These are phyloP conservation scores for Hibiscus tridactylites DNA, from an alignment of 345 rosid species.

Conservation along the genomic window DNA sequence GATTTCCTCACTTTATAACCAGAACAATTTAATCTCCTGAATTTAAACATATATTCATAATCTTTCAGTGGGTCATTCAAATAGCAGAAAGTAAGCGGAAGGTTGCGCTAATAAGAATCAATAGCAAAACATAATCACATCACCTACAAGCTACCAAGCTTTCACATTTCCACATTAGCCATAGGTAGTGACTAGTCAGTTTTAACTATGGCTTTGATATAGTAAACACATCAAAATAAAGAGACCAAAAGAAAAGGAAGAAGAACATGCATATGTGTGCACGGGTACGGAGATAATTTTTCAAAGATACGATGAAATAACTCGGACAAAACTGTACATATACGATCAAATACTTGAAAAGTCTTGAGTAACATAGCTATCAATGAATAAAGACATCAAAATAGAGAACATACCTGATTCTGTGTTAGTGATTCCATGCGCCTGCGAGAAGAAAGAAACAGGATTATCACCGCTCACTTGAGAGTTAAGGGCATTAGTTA, in stretches of 20 bases:
- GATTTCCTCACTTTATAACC: no score
- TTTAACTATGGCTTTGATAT: neutral
- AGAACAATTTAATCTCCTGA: no score
- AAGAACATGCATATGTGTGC: neutral
- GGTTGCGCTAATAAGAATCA: neutral
- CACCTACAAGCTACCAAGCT: neutral
- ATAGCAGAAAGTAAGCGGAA: neutral
- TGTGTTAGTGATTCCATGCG: neutral
- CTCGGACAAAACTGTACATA: no score
- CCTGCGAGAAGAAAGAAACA: neutral
- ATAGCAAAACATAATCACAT: neutral
- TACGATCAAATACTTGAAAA: neutral
- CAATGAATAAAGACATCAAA: neutral
- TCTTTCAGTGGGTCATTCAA: no score
- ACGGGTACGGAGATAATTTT: no score
- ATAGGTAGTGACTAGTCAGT: neutral
- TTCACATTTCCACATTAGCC: neutral
- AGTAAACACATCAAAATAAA: neutral
- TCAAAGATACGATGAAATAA: no score
- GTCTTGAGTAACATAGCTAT: neutral
- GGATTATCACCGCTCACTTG: neutral
- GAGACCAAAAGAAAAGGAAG: neutral
- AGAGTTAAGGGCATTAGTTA: neutral
- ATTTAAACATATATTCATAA: no score
- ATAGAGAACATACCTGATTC: conserved; percentile 3